phyloP scores from a whole-genome alignment of 441 rosid genomes.

The Erodium moschatum region DNA sequence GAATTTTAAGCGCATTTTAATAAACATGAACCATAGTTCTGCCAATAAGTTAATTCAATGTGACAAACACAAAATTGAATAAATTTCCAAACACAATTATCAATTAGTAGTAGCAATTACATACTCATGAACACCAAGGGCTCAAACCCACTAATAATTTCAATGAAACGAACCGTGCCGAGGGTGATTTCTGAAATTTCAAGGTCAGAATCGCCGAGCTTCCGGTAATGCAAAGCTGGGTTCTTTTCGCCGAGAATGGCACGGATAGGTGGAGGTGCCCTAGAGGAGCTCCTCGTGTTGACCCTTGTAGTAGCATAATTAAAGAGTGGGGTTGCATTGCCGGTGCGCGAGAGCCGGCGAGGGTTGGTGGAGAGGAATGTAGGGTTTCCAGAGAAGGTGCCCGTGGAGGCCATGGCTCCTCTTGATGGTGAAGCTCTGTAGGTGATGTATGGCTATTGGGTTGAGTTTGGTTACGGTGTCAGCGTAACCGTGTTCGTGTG shows the following conservation, averaged over 20 bases:
- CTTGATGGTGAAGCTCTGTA: no score
- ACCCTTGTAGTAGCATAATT: neutral
- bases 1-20: no score
- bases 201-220: conserved; percentile 26
- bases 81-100: neutral
- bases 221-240: conserved; percentile 20
- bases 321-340: neutral
- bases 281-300: neutral
- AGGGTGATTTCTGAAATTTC: conserved; percentile 52
- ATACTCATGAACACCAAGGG: neutral
- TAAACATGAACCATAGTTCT: no score
- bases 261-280: neutral
- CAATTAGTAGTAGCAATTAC: neutral
- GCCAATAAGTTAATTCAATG: no score
- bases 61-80: no score
- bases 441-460: no score
- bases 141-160: conserved; percentile 10
- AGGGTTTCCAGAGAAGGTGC: conserved; percentile 1
- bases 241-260: conserved; percentile 17
- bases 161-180: conserved; percentile 44
- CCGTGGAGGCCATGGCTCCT: conserved; percentile 3
- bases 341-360: neutral
- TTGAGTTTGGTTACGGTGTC: no score
- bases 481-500: no score
- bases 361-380: neutral